phyloP scores from a whole-genome alignment of 495 filamentous ascomycete genomes.

The Hyaloscypha finlandica region DNA sequence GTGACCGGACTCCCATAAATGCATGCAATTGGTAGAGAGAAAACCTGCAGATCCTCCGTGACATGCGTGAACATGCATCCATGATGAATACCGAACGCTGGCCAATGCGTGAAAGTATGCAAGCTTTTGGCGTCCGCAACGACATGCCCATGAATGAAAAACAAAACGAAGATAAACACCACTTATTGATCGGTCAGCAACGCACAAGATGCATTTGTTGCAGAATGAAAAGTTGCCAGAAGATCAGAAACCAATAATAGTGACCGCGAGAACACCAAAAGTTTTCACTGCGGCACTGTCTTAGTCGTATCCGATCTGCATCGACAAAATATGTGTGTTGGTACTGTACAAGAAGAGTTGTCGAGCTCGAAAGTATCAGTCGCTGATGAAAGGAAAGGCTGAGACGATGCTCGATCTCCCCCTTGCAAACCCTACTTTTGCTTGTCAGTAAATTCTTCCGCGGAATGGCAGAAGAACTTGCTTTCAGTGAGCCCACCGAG shows the following conservation, averaged over 20 bases:
- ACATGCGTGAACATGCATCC: background rate
- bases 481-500: conserved; percentile 9
- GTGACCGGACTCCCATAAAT: too few species aligned
- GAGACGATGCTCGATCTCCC: background rate
- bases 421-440: background rate
- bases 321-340: background rate
- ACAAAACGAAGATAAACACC: background rate
- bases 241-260: background rate
- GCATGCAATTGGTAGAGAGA: background rate
- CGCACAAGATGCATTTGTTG: background rate
- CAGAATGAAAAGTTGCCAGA: background rate
- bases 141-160: background rate
- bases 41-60: background rate
- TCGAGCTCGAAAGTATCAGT: background rate
- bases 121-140: background rate
- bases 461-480: background rate
- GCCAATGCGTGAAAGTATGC: background rate
- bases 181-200: background rate
- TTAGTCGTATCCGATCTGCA: background rate
- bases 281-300: background rate
- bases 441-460: background rate
- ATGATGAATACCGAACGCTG: background rate
- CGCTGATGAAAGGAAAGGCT: background rate
- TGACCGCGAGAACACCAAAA: background rate
- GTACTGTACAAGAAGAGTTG: background rate